Conservation (phyloP, 805 yeast species). For the Starmerella bombi region DNA sequence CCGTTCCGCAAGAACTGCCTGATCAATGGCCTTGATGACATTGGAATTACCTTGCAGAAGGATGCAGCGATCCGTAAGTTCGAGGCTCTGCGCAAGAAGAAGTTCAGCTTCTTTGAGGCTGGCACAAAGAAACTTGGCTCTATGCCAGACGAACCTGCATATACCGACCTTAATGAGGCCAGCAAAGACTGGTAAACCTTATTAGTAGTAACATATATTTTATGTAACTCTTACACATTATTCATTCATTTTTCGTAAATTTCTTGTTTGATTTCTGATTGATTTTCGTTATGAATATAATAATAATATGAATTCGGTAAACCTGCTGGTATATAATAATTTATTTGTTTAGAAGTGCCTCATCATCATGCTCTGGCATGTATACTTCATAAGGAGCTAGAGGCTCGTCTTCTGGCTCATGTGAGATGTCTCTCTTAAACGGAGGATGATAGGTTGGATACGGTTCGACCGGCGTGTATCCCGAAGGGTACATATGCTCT, state of each 20-base stretch:
- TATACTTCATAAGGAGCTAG: too few relatives aligned
- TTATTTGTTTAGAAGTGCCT: too few relatives aligned
- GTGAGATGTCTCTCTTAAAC: too few relatives aligned
- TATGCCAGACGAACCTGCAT: conserved; percentile 16
- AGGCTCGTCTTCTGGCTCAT: too few relatives aligned
- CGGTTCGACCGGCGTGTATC: not conserved
- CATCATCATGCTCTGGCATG: too few relatives aligned
- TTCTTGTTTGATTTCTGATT: too few relatives aligned
- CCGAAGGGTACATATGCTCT: not conserved
- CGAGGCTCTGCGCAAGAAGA: conserved; percentile 63
- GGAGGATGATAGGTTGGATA: not conserved
- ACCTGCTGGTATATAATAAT: not conserved
- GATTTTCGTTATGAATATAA: too few relatives aligned
- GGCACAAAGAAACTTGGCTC: conserved; percentile 37
- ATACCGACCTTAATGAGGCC: conserved; percentile 14
- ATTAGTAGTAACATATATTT: not conserved
- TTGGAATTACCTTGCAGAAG: conserved; percentile 86
- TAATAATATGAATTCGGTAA: too few relatives aligned
- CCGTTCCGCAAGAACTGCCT: conserved; percentile 89
- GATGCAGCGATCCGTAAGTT: conserved; percentile 61
- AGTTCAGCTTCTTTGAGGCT: conserved; percentile 85
- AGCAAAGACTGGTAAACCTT: conserved; percentile 16
- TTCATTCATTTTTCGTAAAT: too few relatives aligned
- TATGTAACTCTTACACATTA: too few relatives aligned
- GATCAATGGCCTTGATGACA: conserved; percentile 90